Evolutionary conservation across 306 rosid species (phyloP), one percentile per base, ranked within the genome.

Genomic region (Leucaena leucocephala): DNA sequence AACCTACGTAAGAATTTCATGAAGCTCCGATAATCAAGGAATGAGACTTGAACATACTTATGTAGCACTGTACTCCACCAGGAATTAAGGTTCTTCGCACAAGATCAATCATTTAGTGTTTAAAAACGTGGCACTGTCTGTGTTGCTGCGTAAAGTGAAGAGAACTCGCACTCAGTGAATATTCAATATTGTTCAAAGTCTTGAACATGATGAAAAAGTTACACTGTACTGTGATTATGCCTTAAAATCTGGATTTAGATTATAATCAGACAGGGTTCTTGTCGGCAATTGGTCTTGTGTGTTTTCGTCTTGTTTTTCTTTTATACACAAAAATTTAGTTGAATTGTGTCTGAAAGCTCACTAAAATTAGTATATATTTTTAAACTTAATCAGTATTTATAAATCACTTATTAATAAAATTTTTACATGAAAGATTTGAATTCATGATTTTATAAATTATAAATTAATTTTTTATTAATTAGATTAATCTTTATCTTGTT

Each of bases 1-100:
- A 43, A 70, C 58, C 39, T 73, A 52, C 78, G 67, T 73, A 74
- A 74, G 83, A 54, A 40, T 71, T 27, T 40, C 48, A 42, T 54
- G 81, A 35, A 38, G 62, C 77, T 64, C 84, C 79, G 43, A 33
- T 17, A 55, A 76, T 80, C 79, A 80, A 64, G 82, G 79, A 80
- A 64, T 55, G 9, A 80, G 36, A 39, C 33, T 38, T 42, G 68
- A 46, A 40, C 39, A 40, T 27, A 19, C 27, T 21, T 22, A 2
- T 66, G 13, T 0, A 27, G 27, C 27, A 27, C 27, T 27, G 27
- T 27, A 27, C 27, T 27, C 15, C 71, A 40, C 50, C 71, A 39
- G 14, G 69, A 66, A 40, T 8, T 40, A 11, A 34, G 68, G 68
- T 13, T 21, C 21, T 13, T 34, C 34, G 17, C 35, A 4, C 38